Evolutionary conservation across 768 basidiomycete genomes (phyloP).

Genomic region (Clathrus columnatus): DNA sequence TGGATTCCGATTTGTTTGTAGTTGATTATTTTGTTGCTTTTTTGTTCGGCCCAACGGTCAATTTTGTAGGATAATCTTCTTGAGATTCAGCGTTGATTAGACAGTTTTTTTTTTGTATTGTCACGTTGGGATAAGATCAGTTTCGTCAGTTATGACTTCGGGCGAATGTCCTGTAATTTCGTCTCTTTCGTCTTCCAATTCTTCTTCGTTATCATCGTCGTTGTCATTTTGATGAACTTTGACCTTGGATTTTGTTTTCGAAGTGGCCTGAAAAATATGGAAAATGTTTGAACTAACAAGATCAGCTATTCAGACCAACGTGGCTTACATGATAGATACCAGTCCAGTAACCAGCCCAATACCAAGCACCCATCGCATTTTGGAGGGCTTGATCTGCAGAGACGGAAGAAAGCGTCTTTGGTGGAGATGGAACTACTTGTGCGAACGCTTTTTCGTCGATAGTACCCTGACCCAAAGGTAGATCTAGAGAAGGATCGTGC

Average conservation of each 20-base stretch:
- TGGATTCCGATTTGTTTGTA: no score
- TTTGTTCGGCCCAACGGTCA: no score
- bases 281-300: not conserved
- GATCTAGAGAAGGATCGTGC: conserved; percentile 59
- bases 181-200: not conserved
- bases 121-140: not conserved
- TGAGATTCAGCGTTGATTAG: no score
- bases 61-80: no score
- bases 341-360: conserved; percentile 85
- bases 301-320: no score
- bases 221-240: not conserved
- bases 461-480: conserved; percentile 30
- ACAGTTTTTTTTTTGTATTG: no score
- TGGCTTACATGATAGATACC: conserved; percentile 64
- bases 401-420: conserved; percentile 31
- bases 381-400: conserved; percentile 70
- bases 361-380: conserved; percentile 69
- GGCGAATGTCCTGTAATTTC: not conserved
- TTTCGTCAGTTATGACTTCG: not conserved
- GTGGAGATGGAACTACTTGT: conserved; percentile 11
- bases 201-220: not conserved
- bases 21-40: no score
- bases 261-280: no score
- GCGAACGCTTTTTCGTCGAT: not conserved
- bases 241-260: not conserved